A percentile compares a stretch with the other conserved stretches of the same genome.
phyloP scores from a whole-genome alignment of 331 rosid species.

The Rosa hybrid region DNA sequence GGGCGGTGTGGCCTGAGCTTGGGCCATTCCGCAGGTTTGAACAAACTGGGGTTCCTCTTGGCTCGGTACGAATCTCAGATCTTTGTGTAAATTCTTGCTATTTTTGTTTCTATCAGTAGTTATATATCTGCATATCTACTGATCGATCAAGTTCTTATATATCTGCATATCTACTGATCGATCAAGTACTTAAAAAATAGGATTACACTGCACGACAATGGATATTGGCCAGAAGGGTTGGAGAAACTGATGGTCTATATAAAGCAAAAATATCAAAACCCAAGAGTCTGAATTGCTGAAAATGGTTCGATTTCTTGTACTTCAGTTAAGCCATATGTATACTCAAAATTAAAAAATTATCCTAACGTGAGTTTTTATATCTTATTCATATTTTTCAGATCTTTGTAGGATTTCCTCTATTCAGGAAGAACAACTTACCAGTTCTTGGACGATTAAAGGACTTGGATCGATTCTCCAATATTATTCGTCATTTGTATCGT shows the following conservation, averaged over 20 bases:
- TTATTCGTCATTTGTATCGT: background rate
- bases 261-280: slow-evolving; percentile 10
- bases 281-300: slow-evolving; percentile 17
- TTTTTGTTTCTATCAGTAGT: background rate
- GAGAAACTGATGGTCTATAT: slow-evolving; percentile 18
- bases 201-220: background rate
- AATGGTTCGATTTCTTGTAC: slow-evolving; percentile 19
- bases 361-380: background rate
- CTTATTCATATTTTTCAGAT: background rate
- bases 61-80: no score
- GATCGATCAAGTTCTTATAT: background rate
- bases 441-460: background rate
- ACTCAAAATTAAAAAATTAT: no score
- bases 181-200: background rate
- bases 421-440: background rate
- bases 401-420: no score
- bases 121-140: background rate
- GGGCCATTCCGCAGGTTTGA: no score
- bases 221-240: slow-evolving; percentile 19
- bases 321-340: background rate
- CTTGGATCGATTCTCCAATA: background rate
- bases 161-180: background rate
- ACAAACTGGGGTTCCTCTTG: no score
- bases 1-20: no score
- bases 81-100: no score